Evolutionary conservation across 1,284 basidiomycete genomes (phyloP).

Genomic region (Ustilago tritici): DNA sequence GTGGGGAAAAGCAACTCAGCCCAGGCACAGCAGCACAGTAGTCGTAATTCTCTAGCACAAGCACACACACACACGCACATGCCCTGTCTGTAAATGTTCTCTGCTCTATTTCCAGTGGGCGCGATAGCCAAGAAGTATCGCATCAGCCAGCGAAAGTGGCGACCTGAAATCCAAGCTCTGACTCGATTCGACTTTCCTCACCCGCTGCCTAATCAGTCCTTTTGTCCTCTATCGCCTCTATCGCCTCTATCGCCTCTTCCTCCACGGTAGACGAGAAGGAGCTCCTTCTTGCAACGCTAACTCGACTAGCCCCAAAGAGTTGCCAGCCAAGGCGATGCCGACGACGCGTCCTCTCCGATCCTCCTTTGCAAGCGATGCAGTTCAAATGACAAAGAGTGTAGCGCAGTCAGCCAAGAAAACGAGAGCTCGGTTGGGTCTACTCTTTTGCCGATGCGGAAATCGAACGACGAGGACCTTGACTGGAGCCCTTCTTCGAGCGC

Average conservation of each 20-base stretch:
- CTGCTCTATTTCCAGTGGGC: not conserved
- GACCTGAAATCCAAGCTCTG: not conserved
- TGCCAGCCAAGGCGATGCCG: too few relatives aligned
- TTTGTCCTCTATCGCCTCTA: not conserved
- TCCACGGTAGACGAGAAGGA: too few relatives aligned
- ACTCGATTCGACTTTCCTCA: constrained; percentile 3
- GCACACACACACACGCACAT: not conserved
- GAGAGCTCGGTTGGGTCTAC: constrained; percentile 10
- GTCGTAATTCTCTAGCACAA: not conserved
- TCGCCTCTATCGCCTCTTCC: not conserved
- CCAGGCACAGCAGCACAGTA: not conserved
- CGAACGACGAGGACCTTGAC: constrained; percentile 37
- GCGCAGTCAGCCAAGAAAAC: constrained; percentile 8
- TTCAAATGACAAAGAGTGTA: not conserved
- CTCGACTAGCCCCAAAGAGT: too few relatives aligned
- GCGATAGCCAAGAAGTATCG: not conserved
- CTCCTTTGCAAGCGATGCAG: not conserved
- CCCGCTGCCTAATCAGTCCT: not conserved
- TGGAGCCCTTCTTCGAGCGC: not conserved
- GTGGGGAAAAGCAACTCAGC: not conserved
- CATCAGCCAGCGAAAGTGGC: not conserved
- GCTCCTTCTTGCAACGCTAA: too few relatives aligned
- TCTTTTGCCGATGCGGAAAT: constrained; percentile 28
- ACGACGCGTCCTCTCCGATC: not conserved
- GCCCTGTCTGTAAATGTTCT: not conserved